Evolutionary conservation across 164 flowering plant species (phyloP), one percentile per base, ranked within the genome.

Genomic region (Tetracentron sinense): DNA sequence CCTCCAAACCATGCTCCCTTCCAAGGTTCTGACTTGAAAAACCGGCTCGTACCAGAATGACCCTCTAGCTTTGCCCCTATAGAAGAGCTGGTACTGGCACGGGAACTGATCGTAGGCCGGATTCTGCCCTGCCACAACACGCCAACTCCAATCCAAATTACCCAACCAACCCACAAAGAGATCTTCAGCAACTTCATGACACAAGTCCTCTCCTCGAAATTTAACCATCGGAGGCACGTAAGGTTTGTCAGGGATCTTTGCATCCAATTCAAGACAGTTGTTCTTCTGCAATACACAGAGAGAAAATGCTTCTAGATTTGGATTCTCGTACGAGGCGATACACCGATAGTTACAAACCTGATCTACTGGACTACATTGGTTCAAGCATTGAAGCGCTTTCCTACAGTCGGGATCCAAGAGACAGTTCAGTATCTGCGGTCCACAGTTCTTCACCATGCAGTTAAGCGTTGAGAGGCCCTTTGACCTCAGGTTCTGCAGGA

Each of bases 31-130:
- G 2, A 93, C 98, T 74, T 87, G 88, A 62, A 93, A 93, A 35
- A 93, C 89, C 1, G 98, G 98, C 72, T 93, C 98, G 61, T 93
- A 93, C 98, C 98, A 93, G 56, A 93, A 90, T 22, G 98, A 87
- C 25, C 96, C 94, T 67, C 68, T 84, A 8, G 96, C 96, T 69
- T 85, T 89, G 28, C 98, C 98, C 61, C 97, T 74, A 56, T 93
- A 93, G 64, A 90, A 93, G 6, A 93, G 78, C 79, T 93, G 98
- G 74, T 85, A 90, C 76, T 93, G 98, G 66, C 98, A 93, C 6
- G 98, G 98, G 51, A 93, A 93, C 54, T 93, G 98, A 66, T 93
- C 98, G 54, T 93, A 93, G n/a, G 98, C 98, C 1, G 97, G 98
- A 81, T 90, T 93, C 64, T 93, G 98, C 33, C 98, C 98, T 0